Base-by-base conservation (phyloP, 1,284 basidiomycete genomes). In the Pulveroboletus sp. region DNA sequence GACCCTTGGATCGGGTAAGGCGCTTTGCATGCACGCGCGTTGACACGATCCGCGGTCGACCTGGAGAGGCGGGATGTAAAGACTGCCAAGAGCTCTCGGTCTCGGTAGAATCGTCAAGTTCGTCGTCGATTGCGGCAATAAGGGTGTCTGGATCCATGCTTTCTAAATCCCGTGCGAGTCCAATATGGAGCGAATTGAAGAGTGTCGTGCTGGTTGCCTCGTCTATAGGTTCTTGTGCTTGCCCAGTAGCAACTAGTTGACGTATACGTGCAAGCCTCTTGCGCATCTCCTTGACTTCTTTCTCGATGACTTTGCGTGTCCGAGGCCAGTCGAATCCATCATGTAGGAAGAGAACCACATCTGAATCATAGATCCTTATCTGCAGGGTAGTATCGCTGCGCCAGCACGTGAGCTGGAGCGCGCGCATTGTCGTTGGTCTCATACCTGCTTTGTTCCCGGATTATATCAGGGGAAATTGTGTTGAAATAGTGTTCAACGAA, bases 121-220 rank as follows among this genome's bases (percentile, higher is more conserved):
- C 89, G 57, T 93, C 88, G 61, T 98, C 93, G 54, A 99, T 95
- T 0, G 93, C 94, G 5, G 91, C 91, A 47, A 98, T 82, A 43
- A 96, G 77, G 11, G 84, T 85, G 11, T 80, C 82, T 2, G 86
- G 81, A 65, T 95, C 91, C 62, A 91, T 76, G 40, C 84, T 82
- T 53, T 89, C 87, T 11, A 83, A 73, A 56, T 88, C 87, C 65
- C 83, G 81, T 48, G 86, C 84, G 11, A 95, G 75, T 21, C 94
- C 94, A 53, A 97, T 87, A 66, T 95, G 93, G 26, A 98, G 83
- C 0, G 95, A 98, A 67, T 97, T 96, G 78, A 95, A 96, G 8
- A 98, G 80, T 12, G 89, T 79, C 4, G 92, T 77, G 57, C 84
- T 86, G 6, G 88, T 87, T 47, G 89, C 84, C 63, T 95, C 93